Evolutionary conservation across 1,284 basidiomycete species (phyloP).

Genomic region (Leccinum proximum): DNA sequence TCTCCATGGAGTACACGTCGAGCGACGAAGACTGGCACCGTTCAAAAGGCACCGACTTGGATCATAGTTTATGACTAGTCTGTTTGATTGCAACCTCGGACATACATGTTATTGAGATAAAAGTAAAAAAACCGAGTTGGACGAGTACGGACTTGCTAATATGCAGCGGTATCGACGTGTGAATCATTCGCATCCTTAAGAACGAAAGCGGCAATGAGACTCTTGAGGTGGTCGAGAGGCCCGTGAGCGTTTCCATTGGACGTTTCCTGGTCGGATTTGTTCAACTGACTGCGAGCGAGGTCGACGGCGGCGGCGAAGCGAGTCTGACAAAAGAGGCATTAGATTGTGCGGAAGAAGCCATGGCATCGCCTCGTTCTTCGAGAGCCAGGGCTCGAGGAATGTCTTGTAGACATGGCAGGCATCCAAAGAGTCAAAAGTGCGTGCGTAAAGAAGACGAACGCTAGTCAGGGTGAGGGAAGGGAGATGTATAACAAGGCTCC

Average conservation of each 20-base stretch:
- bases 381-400: constrained; percentile 66
- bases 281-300: constrained; percentile 40
- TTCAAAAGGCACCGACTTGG: constrained; percentile 67
- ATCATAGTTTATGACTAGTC: constrained; percentile 29
- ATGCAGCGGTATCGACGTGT: constrained; percentile 9
- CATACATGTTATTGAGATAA: constrained; percentile 10
- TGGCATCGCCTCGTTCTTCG: constrained; percentile 67
- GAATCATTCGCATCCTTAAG: constrained; percentile 12
- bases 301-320: constrained; percentile 47
- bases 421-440: constrained; percentile 38
- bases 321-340: constrained; percentile 51
- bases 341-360: constrained; percentile 45
- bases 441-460: constrained; percentile 36
- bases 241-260: constrained; percentile 16
- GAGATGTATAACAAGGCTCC: constrained; percentile 70
- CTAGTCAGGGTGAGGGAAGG: constrained; percentile 61
- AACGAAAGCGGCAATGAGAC: constrained; percentile 30
- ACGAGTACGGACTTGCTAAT: background rate
- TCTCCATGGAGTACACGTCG: constrained; percentile 70
- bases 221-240: constrained; percentile 30
- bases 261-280: constrained; percentile 34
- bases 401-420: constrained; percentile 68
- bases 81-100: constrained; percentile 9
- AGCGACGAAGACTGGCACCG: constrained; percentile 68
- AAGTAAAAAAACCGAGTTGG: constrained; percentile 10